These are phyloP conservation scores for Boletus sp. DNA, from an alignment of 768 basidiomycete species.

Conservation along the genomic window DNA sequence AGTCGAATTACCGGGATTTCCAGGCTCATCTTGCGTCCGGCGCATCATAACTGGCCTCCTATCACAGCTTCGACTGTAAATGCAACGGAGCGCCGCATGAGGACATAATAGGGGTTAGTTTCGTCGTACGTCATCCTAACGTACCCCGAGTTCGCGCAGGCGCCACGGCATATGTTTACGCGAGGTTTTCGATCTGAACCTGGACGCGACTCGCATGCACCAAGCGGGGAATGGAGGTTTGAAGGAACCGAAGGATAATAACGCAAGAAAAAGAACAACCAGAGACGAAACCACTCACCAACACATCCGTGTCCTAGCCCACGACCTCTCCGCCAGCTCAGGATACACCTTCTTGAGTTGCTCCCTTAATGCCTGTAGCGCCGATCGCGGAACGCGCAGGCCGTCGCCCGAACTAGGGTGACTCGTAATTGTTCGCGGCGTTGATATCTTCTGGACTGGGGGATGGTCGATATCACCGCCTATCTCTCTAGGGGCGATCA, in stretches of 20 bases:
- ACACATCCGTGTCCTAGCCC: conserved; percentile 74
- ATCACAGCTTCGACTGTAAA: background rate
- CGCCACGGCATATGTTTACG: too few species aligned
- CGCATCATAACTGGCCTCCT: background rate
- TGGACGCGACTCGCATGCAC: background rate
- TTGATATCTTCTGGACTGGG: conserved; percentile 48
- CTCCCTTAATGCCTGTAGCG: conserved; percentile 48
- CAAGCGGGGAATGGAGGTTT: background rate
- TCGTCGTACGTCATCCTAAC: background rate
- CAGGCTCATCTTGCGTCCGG: background rate
- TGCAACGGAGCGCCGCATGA: background rate
- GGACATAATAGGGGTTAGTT: background rate
- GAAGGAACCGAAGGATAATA: background rate
- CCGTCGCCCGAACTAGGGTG: conserved; percentile 52
- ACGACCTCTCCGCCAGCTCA: conserved; percentile 68
- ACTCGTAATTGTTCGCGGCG: conserved; percentile 69
- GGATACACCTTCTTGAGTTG: conserved; percentile 66
- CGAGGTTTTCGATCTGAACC: background rate
- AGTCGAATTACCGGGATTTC: background rate
- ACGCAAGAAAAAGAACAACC: background rate
- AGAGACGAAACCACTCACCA: conserved; percentile 52
- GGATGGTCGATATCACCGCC: background rate
- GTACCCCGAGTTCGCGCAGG: background rate
- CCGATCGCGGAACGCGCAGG: conserved; percentile 60
- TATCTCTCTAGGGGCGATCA: conserved; percentile 2